These are phyloP conservation scores for Acarospora socialis DNA, from an alignment of 2,329 filamentous ascomycete species.

Conservation along the genomic window DNA sequence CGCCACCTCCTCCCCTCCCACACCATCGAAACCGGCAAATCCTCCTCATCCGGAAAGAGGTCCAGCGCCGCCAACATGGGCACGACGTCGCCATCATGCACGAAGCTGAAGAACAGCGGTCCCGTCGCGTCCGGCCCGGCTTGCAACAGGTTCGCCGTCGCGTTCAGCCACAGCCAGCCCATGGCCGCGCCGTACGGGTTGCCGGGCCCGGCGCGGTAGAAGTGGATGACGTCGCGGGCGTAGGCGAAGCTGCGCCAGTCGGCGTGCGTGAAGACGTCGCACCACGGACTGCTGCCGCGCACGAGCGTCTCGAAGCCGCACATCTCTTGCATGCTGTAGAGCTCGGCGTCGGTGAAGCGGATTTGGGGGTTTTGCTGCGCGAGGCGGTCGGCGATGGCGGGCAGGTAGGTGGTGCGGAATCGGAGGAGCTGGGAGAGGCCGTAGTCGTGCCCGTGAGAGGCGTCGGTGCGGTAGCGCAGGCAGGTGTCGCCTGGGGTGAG, in stretches of 20 bases:
- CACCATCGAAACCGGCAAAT: slow-evolving; percentile 34
- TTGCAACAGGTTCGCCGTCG: slow-evolving; percentile 35
- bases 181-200: slow-evolving; percentile 39
- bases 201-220: slow-evolving; percentile 44
- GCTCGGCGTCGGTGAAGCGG: slow-evolving; percentile 30
- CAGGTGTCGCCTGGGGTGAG: slow-evolving; percentile 41
- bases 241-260: slow-evolving; percentile 45
- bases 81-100: slow-evolving; percentile 45
- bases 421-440: slow-evolving; percentile 33
- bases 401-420: slow-evolving; percentile 36
- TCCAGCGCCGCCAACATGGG: slow-evolving; percentile 40
- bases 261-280: slow-evolving; percentile 37
- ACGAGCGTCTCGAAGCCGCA: slow-evolving; percentile 45
- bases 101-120: slow-evolving; percentile 43
- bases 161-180: slow-evolving; percentile 46
- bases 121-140: slow-evolving; percentile 32
- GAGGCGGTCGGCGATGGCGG: slow-evolving; percentile 32
- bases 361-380: slow-evolving; percentile 29
- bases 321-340: slow-evolving; percentile 48
- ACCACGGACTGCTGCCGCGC: slow-evolving; percentile 41
- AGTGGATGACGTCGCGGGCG: slow-evolving; percentile 43
- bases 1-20: slow-evolving; percentile 34
- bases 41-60: slow-evolving; percentile 28
- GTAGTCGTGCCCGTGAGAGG: slow-evolving; percentile 32
- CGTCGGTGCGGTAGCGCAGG: slow-evolving; percentile 24